Base-by-base conservation (phyloP, 495 filamentous ascomycete genomes). In the Aspergillus coremiiformis region DNA sequence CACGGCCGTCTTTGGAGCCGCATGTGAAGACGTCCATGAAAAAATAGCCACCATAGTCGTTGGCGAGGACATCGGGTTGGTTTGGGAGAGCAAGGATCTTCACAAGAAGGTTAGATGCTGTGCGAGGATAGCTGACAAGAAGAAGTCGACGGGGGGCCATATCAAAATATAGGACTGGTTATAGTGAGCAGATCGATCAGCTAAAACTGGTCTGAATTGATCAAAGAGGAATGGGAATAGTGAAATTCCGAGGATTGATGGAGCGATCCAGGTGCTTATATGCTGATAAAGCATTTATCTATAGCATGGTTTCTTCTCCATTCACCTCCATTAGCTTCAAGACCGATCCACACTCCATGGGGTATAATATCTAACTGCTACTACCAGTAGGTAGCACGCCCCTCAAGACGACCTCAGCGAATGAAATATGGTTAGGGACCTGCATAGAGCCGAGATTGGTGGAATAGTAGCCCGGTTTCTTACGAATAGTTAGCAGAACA, bases 41-140 rank as follows among this genome's bases (percentile, higher is more conserved):
- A 47, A 69, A 68, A 48, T 69, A 69, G 15, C 60, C 68, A 22
- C 55, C 62, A 15, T 44, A 35, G 14, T 55, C 47, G n/a, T 59
- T 53, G 11, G 51, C 37, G 9, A 50, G 44, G 23, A 56, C 55
- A 32, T 58, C 17, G 10, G 50, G 54, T 39, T 71, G 68, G 11
- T 67, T 48, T 0, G 60, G 45, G 1, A 71, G 54, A 20, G 55
- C 48, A 8, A 71, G 56, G 12, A 69, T 62, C 26, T 55, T 57
- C 12, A 69, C 48, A 8, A 71, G 51, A 23, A 71, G 53, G 46
- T 71, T 69, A 12, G 69, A 72, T 8, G 69, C 69, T 2, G 67
- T 69, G 44, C 69, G 66, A 26, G 69, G 69, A 39, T 55, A 54
- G 33, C 64, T 69, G 32, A 72, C 45, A 3, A 70, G 59, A 4